Evolutionary conservation across 2,329 filamentous ascomycete genomes (phyloP).

Genomic region (Colletotrichum sidae): DNA sequence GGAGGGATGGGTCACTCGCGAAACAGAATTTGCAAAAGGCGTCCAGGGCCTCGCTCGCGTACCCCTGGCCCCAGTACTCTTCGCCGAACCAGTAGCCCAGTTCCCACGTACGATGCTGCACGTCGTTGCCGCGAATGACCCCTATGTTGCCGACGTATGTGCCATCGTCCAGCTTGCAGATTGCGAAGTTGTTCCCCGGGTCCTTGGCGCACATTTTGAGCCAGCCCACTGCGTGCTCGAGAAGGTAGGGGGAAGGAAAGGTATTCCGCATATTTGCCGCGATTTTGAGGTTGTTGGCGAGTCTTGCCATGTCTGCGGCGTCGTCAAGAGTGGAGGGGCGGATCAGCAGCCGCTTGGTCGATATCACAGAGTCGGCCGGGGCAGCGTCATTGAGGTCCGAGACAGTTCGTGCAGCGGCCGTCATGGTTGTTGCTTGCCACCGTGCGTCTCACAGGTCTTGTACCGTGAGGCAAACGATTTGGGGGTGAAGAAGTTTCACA

Average conservation of each 20-base stretch:
- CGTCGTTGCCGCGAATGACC: constrained; percentile 49
- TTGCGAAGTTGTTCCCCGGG: constrained; percentile 47
- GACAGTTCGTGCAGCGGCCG: constrained; percentile 6
- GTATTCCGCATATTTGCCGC: constrained; percentile 30
- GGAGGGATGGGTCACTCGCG: constrained; percentile 51
- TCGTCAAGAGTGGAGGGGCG: constrained; percentile 27
- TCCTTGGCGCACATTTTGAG: constrained; percentile 37
- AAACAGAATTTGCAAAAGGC: constrained; percentile 59
- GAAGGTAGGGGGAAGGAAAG: constrained; percentile 41
- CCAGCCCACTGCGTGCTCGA: constrained; percentile 45
- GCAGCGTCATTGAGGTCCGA: constrained; percentile 8
- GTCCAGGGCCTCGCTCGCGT: constrained; percentile 53
- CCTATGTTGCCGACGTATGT: constrained; percentile 56
- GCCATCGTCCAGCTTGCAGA: constrained; percentile 48
- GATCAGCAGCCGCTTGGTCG: constrained; percentile 20
- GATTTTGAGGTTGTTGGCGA: constrained; percentile 31
- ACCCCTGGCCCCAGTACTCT: constrained; percentile 58
- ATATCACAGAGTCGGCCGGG: constrained; percentile 2
- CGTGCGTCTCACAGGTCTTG: too few relatives aligned
- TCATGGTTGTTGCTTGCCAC: constrained; percentile 8
- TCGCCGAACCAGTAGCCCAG: constrained; percentile 62
- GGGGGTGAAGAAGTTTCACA: too few relatives aligned
- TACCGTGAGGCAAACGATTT: too few relatives aligned
- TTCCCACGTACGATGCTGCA: constrained; percentile 57
- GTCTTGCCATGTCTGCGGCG: constrained; percentile 29